Base-by-base conservation (phyloP, 2,329 filamentous ascomycete genomes). In the Monosporascus sp. region DNA sequence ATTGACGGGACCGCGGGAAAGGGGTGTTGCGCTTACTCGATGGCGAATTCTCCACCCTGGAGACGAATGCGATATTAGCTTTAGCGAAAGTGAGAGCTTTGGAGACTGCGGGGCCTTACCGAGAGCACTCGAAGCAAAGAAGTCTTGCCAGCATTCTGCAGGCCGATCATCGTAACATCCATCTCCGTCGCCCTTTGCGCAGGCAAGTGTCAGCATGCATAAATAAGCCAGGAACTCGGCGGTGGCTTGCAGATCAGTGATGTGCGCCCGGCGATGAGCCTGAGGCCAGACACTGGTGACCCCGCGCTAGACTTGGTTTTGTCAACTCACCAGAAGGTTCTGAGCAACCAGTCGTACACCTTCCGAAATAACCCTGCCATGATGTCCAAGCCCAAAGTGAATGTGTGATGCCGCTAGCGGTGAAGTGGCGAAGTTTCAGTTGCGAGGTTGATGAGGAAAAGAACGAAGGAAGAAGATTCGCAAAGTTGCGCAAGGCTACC, bases 91-190 rank as follows among this genome's bases (percentile, higher is more conserved):
- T 51, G 46, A 47, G 52, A 54, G 34, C 50, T 50, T 36, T 41
- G 50, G 50, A 56, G 54, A 39, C 53, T 41, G 44, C 53, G 54
- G 55, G 54, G 53, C 52, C 93, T 83, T 85, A 99, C 94, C 78
- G 93, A 92, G 65, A 99, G 81, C 65, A 97, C 93, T 64, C 92
- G 84, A 71, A 99, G 79, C 67, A 99, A 74, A 57, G 93, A 97
- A 39, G 94, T 97, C 77, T 99, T 99, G 67, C 94, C 94, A 54
- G 94, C 94, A 76, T 97, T 97, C 71, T 99, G 94, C 68, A 99
- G 77, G 24, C 94, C 94, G 70, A 99, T 93, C 88, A 99, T 96
- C 63, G 94, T 97, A 70, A 99, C 93, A 75, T 99, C 94, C 92
- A 99, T 97, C 78, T 99, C 94, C 61, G 92, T 96, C 62, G 93